Percentiles rank a stretch among this genome's conserved stretches.
Conservation (phyloP, 2,329 filamentous ascomycete genomes). For the Bipolaris cookei region DNA sequence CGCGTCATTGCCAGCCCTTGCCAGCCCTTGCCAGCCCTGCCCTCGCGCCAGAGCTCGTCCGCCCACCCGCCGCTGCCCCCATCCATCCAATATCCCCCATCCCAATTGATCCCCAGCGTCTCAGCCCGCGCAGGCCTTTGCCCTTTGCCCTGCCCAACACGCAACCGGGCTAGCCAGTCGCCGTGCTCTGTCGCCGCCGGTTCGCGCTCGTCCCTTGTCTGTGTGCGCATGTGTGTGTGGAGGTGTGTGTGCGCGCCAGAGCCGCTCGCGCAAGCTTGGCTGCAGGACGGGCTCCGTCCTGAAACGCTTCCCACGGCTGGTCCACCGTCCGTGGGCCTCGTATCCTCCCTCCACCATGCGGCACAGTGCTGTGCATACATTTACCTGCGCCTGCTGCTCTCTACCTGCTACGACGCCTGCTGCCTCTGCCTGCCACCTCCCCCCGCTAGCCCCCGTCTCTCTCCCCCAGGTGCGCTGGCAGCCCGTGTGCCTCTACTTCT, state of each 20-base stretch:
- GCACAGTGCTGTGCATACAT: conserved; percentile 10
- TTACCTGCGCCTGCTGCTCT: conserved; percentile 4
- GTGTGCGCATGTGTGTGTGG: neutral
- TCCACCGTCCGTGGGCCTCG: conserved; percentile 5
- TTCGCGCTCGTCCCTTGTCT: conserved; percentile 1
- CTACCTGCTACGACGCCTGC: conserved; percentile 4
- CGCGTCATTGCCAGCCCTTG: conserved; percentile 12
- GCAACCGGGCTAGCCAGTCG: neutral
- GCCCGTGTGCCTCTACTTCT: neutral
- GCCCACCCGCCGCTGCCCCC: too few species aligned
- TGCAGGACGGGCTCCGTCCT: conserved; percentile 20
- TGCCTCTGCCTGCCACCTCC: neutral
- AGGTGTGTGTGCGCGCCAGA: conserved; percentile 3
- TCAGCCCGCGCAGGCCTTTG: neutral
- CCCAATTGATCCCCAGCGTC: neutral
- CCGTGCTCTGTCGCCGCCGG: neutral
- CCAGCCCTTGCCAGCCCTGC: conserved; percentile 5
- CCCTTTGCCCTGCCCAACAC: too few species aligned
- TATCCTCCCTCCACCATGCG: neutral
- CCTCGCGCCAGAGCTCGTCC: neutral
- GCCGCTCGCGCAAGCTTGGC: conserved; percentile 24
- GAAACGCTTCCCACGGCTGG: conserved; percentile 23
- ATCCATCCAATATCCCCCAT: neutral
- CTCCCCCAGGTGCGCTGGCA: neutral
- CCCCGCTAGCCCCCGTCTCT: conserved; percentile 1